Conservation (phyloP, 2,329 filamentous ascomycete species). For the Nigrospora oryzae region DNA sequence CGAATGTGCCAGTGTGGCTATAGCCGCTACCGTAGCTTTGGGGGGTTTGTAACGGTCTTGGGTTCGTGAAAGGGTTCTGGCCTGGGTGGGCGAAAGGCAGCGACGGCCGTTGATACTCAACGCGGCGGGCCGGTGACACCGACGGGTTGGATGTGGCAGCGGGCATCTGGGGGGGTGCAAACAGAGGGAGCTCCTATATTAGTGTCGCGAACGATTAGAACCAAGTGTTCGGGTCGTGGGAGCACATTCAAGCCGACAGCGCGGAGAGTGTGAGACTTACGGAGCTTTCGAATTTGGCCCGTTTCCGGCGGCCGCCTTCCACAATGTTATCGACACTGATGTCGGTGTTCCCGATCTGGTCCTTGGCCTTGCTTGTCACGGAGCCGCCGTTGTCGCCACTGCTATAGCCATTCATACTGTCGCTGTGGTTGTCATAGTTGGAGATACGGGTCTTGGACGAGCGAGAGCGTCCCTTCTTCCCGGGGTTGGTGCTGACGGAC, state of each 20-base stretch:
- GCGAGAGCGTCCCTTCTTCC: slow-evolving; percentile 61
- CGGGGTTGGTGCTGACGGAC: slow-evolving; percentile 52
- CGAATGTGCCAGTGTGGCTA: slow-evolving; percentile 49
- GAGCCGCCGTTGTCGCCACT: slow-evolving; percentile 80
- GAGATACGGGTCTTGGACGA: slow-evolving; percentile 59
- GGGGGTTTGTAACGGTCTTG: slow-evolving; percentile 73
- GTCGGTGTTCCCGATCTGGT: slow-evolving; percentile 87
- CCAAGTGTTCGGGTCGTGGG: slow-evolving; percentile 21
- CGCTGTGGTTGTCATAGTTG: slow-evolving; percentile 53
- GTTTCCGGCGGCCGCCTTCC: slow-evolving; percentile 89
- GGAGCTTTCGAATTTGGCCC: slow-evolving; percentile 92
- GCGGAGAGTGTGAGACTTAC: slow-evolving; percentile 51
- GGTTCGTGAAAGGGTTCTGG: slow-evolving; percentile 73
- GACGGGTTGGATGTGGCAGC: slow-evolving; percentile 96
- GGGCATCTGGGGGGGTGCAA: slow-evolving; percentile 89
- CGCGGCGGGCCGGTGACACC: slow-evolving; percentile 79
- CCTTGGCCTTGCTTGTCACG: slow-evolving; percentile 68
- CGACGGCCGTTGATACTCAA: slow-evolving; percentile 61
- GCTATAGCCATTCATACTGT: slow-evolving; percentile 69
- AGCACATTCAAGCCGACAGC: too few relatives aligned
- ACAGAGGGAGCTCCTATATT: slow-evolving; percentile 81
- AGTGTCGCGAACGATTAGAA: slow-evolving; percentile 1
- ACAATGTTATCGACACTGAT: slow-evolving; percentile 98
- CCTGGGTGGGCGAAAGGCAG: slow-evolving; percentile 69
- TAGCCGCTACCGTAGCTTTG: slow-evolving; percentile 59